A percentile compares a stretch with the other conserved stretches of the same genome.
Evolutionary conservation across 108 stramenopile species (phyloP).

Genomic region (Nitzschia palea): DNA sequence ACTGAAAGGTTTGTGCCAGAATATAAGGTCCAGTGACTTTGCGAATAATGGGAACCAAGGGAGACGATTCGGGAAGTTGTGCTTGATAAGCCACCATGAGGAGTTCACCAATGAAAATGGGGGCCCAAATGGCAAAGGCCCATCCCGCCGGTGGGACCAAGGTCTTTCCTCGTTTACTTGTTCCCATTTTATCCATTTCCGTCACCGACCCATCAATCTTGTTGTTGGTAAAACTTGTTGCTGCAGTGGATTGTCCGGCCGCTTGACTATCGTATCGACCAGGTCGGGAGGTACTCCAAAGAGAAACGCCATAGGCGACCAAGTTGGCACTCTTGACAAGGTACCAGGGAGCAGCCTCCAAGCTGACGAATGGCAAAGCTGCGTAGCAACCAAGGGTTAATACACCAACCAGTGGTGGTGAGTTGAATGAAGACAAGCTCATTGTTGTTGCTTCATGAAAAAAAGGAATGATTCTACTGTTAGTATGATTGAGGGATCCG

Average conservation of each 20-base stretch:
- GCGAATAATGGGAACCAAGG: constrained; percentile 28
- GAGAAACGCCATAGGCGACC: constrained; percentile 1
- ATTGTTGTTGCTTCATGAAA: not conserved
- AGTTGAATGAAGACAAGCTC: constrained; percentile 12
- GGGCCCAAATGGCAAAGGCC: constrained; percentile 82
- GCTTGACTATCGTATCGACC: constrained; percentile 11
- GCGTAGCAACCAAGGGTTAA: constrained; percentile 13
- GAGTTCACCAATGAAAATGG: constrained; percentile 69
- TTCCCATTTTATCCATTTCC: not conserved
- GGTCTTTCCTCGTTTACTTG: constrained; percentile 25
- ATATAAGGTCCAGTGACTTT: constrained; percentile 50
- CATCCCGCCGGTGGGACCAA: constrained; percentile 66
- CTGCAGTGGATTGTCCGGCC: too few species aligned
- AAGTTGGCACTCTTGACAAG: constrained; percentile 2
- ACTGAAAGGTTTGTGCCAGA: constrained; percentile 59
- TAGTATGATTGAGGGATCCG: too few species aligned
- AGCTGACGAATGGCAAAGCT: not conserved
- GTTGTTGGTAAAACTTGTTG: too few species aligned
- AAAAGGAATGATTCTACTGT: too few species aligned
- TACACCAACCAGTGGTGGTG: constrained; percentile 7
- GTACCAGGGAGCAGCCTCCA: not conserved
- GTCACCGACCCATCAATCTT: too few species aligned
- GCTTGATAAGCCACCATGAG: constrained; percentile 37
- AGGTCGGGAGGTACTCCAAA: constrained; percentile 4
- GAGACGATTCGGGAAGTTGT: constrained; percentile 16